Conservation (phyloP, 2,329 filamentous ascomycete genomes). For the Corinectria fuckeliana region DNA sequence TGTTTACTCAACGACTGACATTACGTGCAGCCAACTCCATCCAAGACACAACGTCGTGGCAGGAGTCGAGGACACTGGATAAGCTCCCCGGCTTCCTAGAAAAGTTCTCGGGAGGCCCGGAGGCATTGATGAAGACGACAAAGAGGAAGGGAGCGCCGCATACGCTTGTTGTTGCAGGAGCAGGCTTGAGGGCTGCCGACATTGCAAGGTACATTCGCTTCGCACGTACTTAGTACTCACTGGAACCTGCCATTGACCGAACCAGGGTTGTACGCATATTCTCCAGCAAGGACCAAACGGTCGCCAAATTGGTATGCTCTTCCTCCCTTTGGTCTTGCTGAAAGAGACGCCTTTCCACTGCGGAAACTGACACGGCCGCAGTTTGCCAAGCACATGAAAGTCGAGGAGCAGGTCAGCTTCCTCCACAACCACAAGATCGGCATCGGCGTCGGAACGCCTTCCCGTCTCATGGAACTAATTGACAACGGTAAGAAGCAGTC, state of each 20-base stretch:
- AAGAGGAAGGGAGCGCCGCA: slow-evolving; percentile 78
- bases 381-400: slow-evolving; percentile 98
- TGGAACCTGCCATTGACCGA: slow-evolving; percentile 33
- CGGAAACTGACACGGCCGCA: slow-evolving; percentile 33
- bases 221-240: no score
- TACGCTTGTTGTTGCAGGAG: slow-evolving; percentile 85
- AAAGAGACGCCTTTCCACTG: background rate
- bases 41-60: slow-evolving; percentile 79
- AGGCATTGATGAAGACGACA: slow-evolving; percentile 67
- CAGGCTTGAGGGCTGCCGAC: slow-evolving; percentile 86
- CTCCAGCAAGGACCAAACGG: slow-evolving; percentile 76
- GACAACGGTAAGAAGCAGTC: slow-evolving; percentile 78
- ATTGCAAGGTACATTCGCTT: slow-evolving; percentile 65
- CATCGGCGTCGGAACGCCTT: slow-evolving; percentile 89
- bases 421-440: slow-evolving; percentile 75
- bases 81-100: slow-evolving; percentile 84
- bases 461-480: slow-evolving; percentile 80
- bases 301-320: slow-evolving; percentile 75
- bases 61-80: slow-evolving; percentile 69
- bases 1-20: background rate
- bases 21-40: slow-evolving; percentile 69
- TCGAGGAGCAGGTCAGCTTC: slow-evolving; percentile 82
- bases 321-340: background rate
- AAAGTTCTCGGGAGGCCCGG: slow-evolving; percentile 62
- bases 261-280: slow-evolving; percentile 75